These are phyloP conservation scores for Macrocybe gigantea DNA, from an alignment of 768 basidiomycete species.

Conservation along the genomic window DNA sequence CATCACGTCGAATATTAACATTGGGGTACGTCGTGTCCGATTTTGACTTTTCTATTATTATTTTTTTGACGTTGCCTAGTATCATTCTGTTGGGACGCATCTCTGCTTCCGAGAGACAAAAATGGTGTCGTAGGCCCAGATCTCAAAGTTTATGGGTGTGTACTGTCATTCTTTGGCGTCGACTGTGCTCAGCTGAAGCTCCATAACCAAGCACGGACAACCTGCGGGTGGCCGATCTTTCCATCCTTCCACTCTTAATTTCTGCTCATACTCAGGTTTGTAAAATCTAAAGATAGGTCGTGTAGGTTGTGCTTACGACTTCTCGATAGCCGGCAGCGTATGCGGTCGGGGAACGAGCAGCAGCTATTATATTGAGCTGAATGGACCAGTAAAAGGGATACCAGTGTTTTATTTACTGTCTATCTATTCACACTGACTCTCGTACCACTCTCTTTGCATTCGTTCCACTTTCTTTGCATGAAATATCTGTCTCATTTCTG, in stretches of 20 bases:
- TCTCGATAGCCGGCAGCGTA: slow-evolving; percentile 14
- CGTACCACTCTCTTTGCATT: no score
- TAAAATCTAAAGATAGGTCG: not conserved
- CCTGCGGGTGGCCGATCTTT: slow-evolving; percentile 40
- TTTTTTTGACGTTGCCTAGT: slow-evolving; percentile 15
- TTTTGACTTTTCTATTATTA: slow-evolving; percentile 15
- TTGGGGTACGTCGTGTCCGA: slow-evolving; percentile 14
- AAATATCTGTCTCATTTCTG: no score
- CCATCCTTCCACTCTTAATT: slow-evolving; percentile 33
- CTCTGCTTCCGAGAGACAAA: slow-evolving; percentile 29
- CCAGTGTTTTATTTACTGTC: not conserved
- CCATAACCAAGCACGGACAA: slow-evolving; percentile 34
- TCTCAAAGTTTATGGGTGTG: slow-evolving; percentile 19
- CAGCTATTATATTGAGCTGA: slow-evolving; percentile 8
- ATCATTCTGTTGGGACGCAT: slow-evolving; percentile 29
- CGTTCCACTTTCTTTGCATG: no score
- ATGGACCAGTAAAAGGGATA: not conserved
- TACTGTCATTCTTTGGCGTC: not conserved
- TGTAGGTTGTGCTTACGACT: not conserved
- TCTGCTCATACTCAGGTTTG: slow-evolving; percentile 28
- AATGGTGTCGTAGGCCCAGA: slow-evolving; percentile 16
- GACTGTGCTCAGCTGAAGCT: not conserved
- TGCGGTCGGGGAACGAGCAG: slow-evolving; percentile 19
- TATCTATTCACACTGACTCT: no score
- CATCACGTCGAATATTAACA: slow-evolving; percentile 16